Evolutionary conservation across 768 basidiomycete genomes (phyloP), one percentile per base, ranked within the genome.

Genomic region (Chalciporus pseudorubinellus): DNA sequence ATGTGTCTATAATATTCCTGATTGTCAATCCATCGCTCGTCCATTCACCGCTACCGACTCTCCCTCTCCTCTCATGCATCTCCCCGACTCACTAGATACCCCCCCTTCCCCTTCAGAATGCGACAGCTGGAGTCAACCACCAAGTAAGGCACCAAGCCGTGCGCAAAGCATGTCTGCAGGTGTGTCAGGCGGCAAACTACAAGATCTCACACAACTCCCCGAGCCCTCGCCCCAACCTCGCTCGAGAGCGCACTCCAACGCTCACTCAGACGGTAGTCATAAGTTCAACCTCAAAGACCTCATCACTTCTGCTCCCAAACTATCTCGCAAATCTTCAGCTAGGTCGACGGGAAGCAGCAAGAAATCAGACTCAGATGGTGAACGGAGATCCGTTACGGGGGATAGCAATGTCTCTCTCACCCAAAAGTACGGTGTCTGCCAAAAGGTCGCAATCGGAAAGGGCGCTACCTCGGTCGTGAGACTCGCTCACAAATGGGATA

Each of bases 401-500:
- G 83, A 80, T 36, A 80, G 77, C 51, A 76, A 81, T 11, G 74
- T 75, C 13, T 81, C 78, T 53, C 63, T 88, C 57, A 72, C 88
- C 34, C 85, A 93, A 71, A 98, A 98, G 78, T 99, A 98, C 65
- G 97, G 95, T 28, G 85, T 97, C 12, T 98, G 95, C 70, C 92
- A 95, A 75, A 92, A 92, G 74, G 83, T 93, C 19, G 95, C 95
- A 12, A 97, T 99, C 57, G 95, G 95, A 34, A 97, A 94, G 70
- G 95, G 95, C 18, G 97, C 95, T n/a, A 99, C 97, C 21, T 92
- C 91, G 43, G 93, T 98, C 48, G 95, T 99, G 39, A 77, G 92
- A 41, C 80, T 99, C 16, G 95, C 95, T 39, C 97, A 99, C 73
- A 99, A 98, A 74, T 98, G 95, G 95, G 97, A 99, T 69, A 78